A percentile compares a stretch with the other conserved stretches of the same genome.
These are phyloP conservation scores for Chlamydomonas schloesseri DNA, from an alignment of 139 green algal genomes.

Conservation along the genomic window DNA sequence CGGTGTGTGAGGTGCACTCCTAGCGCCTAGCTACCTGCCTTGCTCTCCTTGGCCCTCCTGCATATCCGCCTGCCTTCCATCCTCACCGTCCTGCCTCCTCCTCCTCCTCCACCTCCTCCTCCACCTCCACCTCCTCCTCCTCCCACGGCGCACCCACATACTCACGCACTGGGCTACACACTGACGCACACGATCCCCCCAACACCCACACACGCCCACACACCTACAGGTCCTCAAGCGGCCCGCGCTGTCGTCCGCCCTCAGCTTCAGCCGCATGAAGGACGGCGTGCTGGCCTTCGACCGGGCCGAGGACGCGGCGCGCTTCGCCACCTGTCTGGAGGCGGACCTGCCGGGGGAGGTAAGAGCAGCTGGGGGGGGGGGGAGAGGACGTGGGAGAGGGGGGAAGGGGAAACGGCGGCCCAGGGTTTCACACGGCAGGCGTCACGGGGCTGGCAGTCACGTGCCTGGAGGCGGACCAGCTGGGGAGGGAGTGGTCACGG, in stretches of 20 bases:
- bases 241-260: slow-evolving; percentile 17
- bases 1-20: too few relatives aligned
- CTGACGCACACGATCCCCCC: too few relatives aligned
- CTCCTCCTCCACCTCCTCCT: background rate
- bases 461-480: too few relatives aligned
- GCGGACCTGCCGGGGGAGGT: slow-evolving; percentile 52
- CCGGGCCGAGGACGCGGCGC: slow-evolving; percentile 61
- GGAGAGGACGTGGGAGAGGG: background rate
- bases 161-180: too few relatives aligned
- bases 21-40: too few relatives aligned
- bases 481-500: too few relatives aligned
- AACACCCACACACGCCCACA: background rate
- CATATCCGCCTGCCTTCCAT: too few relatives aligned
- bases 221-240: slow-evolving; percentile 54
- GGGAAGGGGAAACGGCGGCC: too few relatives aligned
- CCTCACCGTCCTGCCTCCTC: background rate
- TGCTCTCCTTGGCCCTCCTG: too few relatives aligned
- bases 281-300: slow-evolving; percentile 81
- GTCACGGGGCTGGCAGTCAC: too few relatives aligned
- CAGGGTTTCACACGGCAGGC: background rate
- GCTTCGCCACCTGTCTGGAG: slow-evolving; percentile 69
- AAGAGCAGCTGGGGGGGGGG: background rate
- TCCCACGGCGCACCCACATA: too few relatives aligned
- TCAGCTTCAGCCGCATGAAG: slow-evolving; percentile 57
- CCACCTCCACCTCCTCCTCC: background rate